Conservation (phyloP, 2,329 filamentous ascomycete species). For the Microsporum audouinii region DNA sequence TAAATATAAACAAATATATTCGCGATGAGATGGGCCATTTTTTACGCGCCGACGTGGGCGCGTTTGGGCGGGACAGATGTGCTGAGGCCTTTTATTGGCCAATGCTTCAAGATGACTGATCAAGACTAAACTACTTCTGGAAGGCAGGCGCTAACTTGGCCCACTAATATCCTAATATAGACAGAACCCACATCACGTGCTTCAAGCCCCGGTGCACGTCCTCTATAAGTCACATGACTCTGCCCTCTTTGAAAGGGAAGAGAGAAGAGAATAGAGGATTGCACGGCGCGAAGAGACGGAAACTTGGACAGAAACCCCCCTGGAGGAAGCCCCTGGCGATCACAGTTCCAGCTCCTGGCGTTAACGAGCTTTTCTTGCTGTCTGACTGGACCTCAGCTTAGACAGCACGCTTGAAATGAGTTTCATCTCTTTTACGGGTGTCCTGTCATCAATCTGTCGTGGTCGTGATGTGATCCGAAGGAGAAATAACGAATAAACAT, state of each 20-base stretch:
- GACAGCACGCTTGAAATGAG: background rate
- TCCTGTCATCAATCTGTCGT: background rate
- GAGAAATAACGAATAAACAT: background rate
- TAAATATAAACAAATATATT: background rate
- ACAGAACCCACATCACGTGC: background rate
- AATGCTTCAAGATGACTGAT: background rate
- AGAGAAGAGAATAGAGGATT: background rate
- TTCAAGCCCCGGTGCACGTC: background rate
- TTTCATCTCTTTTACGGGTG: background rate
- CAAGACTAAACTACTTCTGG: background rate
- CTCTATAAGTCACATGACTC: background rate
- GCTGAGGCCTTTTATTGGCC: conserved; percentile 10
- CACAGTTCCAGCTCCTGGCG: conserved; percentile 2
- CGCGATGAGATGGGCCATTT: background rate
- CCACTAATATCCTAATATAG: background rate
- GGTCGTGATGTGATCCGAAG: background rate
- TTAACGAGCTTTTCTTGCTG: background rate
- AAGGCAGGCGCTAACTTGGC: background rate
- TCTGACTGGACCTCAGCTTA: background rate
- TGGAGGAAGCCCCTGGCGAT: background rate
- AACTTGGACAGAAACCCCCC: background rate
- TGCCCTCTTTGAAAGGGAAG: background rate
- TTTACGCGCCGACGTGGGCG: conserved; percentile 5
- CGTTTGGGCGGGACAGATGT: conserved; percentile 5
- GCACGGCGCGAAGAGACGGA: background rate